phyloP scores from a whole-genome alignment of 164 flowering plant genomes.

The Macadamia integrifolia region DNA sequence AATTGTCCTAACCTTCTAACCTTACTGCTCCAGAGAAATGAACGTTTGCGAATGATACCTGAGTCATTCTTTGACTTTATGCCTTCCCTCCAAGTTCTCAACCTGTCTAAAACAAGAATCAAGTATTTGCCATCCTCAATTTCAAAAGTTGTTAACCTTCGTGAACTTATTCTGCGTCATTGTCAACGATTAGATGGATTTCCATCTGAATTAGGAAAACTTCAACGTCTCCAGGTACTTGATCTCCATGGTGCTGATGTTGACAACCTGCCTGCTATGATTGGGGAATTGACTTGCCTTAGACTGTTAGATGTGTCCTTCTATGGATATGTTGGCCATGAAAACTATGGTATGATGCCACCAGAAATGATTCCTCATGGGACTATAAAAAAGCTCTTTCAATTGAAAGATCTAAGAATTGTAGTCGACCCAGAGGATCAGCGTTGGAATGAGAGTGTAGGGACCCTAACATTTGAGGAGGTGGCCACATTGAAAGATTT shows the following conservation, averaged over 20 bases:
- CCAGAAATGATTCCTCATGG: conserved; percentile 5
- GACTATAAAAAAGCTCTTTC: background rate
- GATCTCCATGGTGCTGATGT: conserved; percentile 22
- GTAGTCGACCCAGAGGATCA: conserved; percentile 5
- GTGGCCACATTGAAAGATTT: background rate
- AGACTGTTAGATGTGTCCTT: conserved; percentile 13
- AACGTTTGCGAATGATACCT: conserved; percentile 11
- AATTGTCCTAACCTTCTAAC: conserved; percentile 2
- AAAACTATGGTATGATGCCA: background rate
- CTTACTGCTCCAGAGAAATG: conserved; percentile 18
- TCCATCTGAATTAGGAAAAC: conserved; percentile 13
- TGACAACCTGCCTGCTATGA: conserved; percentile 6
- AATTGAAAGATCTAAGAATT: conserved; percentile 7
- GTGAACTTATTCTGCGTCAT: conserved; percentile 8
- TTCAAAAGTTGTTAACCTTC: conserved; percentile 9
- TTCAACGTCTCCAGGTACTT: conserved; percentile 17
- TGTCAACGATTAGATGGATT: conserved; percentile 14
- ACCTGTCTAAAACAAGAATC: conserved; percentile 21
- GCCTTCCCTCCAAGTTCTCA: conserved; percentile 16
- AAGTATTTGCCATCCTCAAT: conserved; percentile 18
- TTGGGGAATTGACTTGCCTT: conserved; percentile 6
- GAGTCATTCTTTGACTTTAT: conserved; percentile 16
- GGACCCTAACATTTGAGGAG: background rate
- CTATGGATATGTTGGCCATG: background rate
- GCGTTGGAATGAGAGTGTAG: conserved; percentile 2